These are phyloP conservation scores for Pseudofabraea citricarpa DNA, from an alignment of 2,329 filamentous ascomycete species.

Conservation along the genomic window DNA sequence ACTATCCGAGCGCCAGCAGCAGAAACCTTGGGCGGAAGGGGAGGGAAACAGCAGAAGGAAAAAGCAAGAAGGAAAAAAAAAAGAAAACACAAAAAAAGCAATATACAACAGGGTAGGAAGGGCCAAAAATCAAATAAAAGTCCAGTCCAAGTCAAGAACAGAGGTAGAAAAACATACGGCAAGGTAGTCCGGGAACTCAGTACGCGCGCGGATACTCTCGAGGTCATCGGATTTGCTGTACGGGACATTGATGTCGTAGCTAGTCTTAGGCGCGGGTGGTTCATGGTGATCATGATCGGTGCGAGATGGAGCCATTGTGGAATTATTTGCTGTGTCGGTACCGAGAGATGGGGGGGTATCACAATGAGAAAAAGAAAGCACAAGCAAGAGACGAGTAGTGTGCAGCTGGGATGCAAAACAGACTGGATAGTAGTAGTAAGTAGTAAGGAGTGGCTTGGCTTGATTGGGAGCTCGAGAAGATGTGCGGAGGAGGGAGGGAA, in stretches of 20 bases:
- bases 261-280: conserved; percentile 13
- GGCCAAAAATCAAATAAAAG: too few species aligned
- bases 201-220: conserved; percentile 30
- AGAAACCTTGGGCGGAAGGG: too few species aligned
- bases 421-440: too few species aligned
- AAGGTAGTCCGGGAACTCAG: conserved; percentile 38
- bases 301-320: conserved; percentile 17
- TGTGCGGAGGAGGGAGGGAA: too few species aligned
- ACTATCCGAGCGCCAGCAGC: neutral
- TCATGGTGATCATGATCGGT: conserved; percentile 12
- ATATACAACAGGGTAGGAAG: too few species aligned
- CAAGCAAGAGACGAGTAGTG: too few species aligned
- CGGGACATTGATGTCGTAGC: conserved; percentile 43
- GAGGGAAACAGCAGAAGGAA: neutral
- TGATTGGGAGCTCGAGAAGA: too few species aligned
- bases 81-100: neutral
- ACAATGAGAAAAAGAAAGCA: too few species aligned
- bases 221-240: conserved; percentile 37
- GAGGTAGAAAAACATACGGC: conserved; percentile 24
- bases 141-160: neutral
- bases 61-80: neutral
- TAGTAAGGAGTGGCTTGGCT: too few species aligned
- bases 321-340: too few species aligned
- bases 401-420: too few species aligned
- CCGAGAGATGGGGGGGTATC: too few species aligned